Conservation (phyloP, 352 stramenopile species). For the Globisporangium okanoganense region DNA sequence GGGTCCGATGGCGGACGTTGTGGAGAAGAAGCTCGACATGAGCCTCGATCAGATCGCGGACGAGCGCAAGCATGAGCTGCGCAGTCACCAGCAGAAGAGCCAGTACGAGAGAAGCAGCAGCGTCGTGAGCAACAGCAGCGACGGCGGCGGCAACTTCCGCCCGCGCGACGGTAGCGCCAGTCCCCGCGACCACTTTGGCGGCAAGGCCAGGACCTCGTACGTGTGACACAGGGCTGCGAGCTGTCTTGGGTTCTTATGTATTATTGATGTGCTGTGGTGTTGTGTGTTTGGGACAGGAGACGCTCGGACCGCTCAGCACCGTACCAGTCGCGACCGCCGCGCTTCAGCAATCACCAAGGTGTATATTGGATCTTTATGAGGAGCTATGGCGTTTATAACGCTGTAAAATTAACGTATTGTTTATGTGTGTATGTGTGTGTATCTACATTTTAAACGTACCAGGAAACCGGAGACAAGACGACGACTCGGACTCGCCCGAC, state of each 20-base stretch:
- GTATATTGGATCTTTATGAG: neutral
- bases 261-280: neutral
- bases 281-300: conserved; percentile 38
- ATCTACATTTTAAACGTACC: neutral
- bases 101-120: neutral
- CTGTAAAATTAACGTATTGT: neutral
- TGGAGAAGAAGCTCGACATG: conserved; percentile 75
- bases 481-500: conserved; percentile 9
- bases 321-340: conserved; percentile 33
- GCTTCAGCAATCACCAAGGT: conserved; percentile 15
- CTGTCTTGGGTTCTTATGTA: neutral
- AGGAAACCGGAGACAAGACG: neutral
- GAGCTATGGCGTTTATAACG: neutral
- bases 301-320: conserved; percentile 52
- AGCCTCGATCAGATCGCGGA: conserved; percentile 61
- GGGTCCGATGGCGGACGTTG: conserved; percentile 23
- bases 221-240: too few relatives aligned
- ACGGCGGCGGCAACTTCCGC: conserved; percentile 5
- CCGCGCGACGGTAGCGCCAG: conserved; percentile 2
- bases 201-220: conserved; percentile 58
- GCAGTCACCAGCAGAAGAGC: neutral
- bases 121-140: neutral
- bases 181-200: conserved; percentile 12
- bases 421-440: neutral
- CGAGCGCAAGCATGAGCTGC: conserved; percentile 36